Evolutionary conservation across 2,329 filamentous ascomycete genomes (phyloP), one percentile per base, ranked within the genome.

Genomic region (Tetracladium maxilliforme): DNA sequence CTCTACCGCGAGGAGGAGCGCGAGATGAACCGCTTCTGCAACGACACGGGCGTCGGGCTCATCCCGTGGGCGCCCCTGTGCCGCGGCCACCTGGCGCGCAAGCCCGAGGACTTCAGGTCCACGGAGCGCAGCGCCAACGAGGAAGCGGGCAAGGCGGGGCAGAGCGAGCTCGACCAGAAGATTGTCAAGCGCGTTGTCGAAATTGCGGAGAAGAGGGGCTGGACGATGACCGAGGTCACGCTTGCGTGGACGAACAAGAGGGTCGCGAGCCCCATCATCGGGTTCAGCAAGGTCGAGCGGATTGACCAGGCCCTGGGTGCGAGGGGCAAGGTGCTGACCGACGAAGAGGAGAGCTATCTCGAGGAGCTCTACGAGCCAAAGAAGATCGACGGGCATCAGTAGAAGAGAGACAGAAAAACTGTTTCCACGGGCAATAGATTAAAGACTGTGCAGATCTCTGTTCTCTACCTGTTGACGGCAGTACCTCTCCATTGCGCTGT

Each of bases 1-100:
- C 34, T 61, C 4, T 69, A 70, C 40, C 52, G 69, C 9, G 70
- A 76, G 40, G 70, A 74, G 33, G 69, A 55, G 35, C 39, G 47
- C 15, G 51, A 56, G 36, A 54, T 53, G 50, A 49, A 44, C 32
- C 39, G 48, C 7, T 58, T 51, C 34, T 57, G 54, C 35, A 46
- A 53, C 21, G 45, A 45, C 24, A 56, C 51, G 4, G 53, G 54
- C 8, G 54, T 56, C 19, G 52, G 52, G 7, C 26, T 54, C 7
- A 55, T 56, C 26, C 53, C 41, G 30, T 50, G 45, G 47, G 41
- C 44, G 13, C 48, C 48, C 3, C 38, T 51, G 14, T 38, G 31
- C 16, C 40, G 45, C 10, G 48, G 48, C 7, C 31, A 42, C 25
- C 39, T 52, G 12, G 40, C 47, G 4, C 41, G 48, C 10, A 37